Base-by-base conservation (phyloP, 2,329 filamentous ascomycete species). In the Alternaria gaisen region DNA sequence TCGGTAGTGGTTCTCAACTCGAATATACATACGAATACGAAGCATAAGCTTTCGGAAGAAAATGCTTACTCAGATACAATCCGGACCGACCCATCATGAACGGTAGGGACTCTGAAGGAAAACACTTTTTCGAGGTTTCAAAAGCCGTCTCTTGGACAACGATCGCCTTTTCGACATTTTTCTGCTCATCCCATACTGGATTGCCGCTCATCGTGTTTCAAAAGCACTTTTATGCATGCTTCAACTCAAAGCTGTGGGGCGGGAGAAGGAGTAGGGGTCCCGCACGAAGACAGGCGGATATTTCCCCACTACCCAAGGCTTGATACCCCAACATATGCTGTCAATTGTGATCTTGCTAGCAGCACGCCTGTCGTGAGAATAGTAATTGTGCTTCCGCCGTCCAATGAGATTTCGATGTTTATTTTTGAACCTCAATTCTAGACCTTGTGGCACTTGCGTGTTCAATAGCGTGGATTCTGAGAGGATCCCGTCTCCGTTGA, bases 381-480 rank as follows among this genome's bases (percentile, higher is more conserved):
- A 18, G 9, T 38, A 26, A 12, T n/a, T 50, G 9, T 50, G 46
- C 46, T 38, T 14, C 11, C 14, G 12, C 26, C 38, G 32, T 40
- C 61, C 52, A 30, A 41, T 53, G 53, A 44, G 26, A 40, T 30
- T 10, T 8, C 4, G 14, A 14, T 44, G 47, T 42, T 38, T 36
- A 40, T 52, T 51, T 56, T 38, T 55, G 40, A 53, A 43, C 9
- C 20, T 50, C 22, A 34, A 50, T 50, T 60, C 60, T 58, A 63
- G 62, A 53, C 60, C 50, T 11, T 36, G 36, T 32, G 51, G 48
- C 20, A 38, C 34, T 44, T 30, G 53, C 53, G 53, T 47, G 41
- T 18, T 30, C 62, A 48, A 65, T 65, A 63, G 56, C 36, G 62
- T 54, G 43, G 51, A 55, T 41, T 16, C 52, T 26, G 44, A 38